phyloP scores from a whole-genome alignment of 768 basidiomycete genomes.

The Hebeloma cylindrosporum region DNA sequence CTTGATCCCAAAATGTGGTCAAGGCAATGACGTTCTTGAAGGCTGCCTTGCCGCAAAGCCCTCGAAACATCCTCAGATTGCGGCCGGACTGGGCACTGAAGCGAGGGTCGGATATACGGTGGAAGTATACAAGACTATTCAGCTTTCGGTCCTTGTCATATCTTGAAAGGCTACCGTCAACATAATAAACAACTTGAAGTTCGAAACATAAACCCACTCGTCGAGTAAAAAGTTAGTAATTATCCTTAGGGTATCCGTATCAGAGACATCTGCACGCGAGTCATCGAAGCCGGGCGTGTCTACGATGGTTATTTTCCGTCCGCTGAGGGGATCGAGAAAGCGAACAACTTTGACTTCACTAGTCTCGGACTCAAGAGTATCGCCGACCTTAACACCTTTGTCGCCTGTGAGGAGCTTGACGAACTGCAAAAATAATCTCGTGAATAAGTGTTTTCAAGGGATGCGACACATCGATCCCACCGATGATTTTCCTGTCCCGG shows the following conservation, averaged over 20 bases:
- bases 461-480: background rate
- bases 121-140: slow-evolving; percentile 40
- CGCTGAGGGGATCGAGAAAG: slow-evolving; percentile 12
- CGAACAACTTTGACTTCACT: background rate
- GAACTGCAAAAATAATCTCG: background rate
- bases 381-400: background rate
- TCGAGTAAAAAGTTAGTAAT: slow-evolving; percentile 24
- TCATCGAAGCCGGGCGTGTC: slow-evolving; percentile 30
- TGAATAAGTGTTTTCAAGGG: background rate
- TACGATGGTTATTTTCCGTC: slow-evolving; percentile 18
- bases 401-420: background rate
- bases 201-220: slow-evolving; percentile 13
- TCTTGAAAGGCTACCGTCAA: too few relatives aligned
- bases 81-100: slow-evolving; percentile 38
- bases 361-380: slow-evolving; percentile 4
- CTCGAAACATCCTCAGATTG: slow-evolving; percentile 45
- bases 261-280: slow-evolving; percentile 23
- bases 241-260: slow-evolving; percentile 37
- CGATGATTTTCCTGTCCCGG: slow-evolving; percentile 8
- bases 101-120: slow-evolving; percentile 37
- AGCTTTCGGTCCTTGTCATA: too few relatives aligned
- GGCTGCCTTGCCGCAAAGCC: slow-evolving; percentile 40
- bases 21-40: slow-evolving; percentile 46
- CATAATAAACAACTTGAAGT: too few relatives aligned
- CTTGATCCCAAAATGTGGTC: slow-evolving; percentile 45